Evolutionary conservation across 768 basidiomycete genomes (phyloP).

Genomic region (Fomitopsis pulvina): DNA sequence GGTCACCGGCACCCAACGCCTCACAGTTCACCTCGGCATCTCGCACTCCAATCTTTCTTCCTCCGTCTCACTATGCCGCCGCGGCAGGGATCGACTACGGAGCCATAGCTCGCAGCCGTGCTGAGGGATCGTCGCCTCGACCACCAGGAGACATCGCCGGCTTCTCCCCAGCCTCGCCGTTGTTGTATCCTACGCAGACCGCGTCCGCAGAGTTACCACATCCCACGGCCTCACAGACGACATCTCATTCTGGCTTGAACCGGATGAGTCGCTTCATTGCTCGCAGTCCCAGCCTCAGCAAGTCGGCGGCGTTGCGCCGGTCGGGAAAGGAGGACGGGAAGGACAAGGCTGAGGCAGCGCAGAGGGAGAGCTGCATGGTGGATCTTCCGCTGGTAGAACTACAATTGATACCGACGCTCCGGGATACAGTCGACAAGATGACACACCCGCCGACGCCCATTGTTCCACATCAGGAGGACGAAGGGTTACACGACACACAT

Average conservation of each 20-base stretch:
- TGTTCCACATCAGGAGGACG: background rate
- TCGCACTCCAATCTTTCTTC: constrained; percentile 23
- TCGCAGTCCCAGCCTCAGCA: constrained; percentile 2
- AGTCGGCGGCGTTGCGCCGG: background rate
- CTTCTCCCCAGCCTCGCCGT: constrained; percentile 1
- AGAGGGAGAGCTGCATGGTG: constrained; percentile 36
- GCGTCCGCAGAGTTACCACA: background rate
- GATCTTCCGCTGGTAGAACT: constrained; percentile 57
- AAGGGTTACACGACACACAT: background rate
- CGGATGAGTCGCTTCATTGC: constrained; percentile 5
- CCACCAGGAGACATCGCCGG: background rate
- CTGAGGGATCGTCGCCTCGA: background rate
- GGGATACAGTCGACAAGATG: constrained; percentile 72
- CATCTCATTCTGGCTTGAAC: constrained; percentile 11
- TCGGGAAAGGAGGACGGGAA: constrained; percentile 3
- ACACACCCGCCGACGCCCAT: constrained; percentile 29
- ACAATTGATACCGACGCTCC: constrained; percentile 60
- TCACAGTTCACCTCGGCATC: background rate
- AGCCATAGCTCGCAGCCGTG: background rate
- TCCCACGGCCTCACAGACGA: constrained; percentile 2
- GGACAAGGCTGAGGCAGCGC: constrained; percentile 9
- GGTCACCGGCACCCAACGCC: constrained; percentile 11
- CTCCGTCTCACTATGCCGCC: constrained; percentile 31
- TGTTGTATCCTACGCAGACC: constrained; percentile 10
- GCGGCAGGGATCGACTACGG: constrained; percentile 20